Evolutionary conservation across 345 rosid species (phyloP).

Genomic region (Cardiospermum halicacabum): DNA sequence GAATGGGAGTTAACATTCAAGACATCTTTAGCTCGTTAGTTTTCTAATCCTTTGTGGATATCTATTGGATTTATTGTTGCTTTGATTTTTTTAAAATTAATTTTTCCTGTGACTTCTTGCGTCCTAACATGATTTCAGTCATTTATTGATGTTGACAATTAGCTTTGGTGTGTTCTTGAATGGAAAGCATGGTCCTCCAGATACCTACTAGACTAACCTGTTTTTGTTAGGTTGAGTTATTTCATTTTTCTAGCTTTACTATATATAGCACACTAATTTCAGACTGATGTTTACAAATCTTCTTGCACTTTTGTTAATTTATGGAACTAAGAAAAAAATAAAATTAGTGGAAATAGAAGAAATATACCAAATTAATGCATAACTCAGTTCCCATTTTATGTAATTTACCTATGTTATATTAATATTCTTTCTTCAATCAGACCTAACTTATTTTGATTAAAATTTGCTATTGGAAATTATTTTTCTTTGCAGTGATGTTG

Average conservation of each 20-base stretch:
- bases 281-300: neutral
- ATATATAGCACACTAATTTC: neutral
- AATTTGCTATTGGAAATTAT: neutral
- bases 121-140: no score
- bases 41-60: neutral
- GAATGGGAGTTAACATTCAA: slow-evolving; percentile 63
- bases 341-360: neutral
- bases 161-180: neutral
- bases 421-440: neutral
- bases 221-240: neutral
- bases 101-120: no score
- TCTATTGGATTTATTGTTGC: neutral
- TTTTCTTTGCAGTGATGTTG: neutral
- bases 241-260: neutral
- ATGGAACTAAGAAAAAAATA: neutral
- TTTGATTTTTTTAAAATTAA: neutral
- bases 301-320: neutral
- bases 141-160: no score
- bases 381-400: no score
- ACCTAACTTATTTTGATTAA: neutral
- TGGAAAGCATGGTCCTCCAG: neutral
- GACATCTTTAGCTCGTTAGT: slow-evolving; percentile 61
- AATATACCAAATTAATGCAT: neutral
- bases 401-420: no score
- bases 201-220: neutral